A percentile compares a stretch with the other conserved stretches of the same genome.
Conservation (phyloP, 2,329 filamentous ascomycete genomes). For the Clarireedia monteithiana region DNA sequence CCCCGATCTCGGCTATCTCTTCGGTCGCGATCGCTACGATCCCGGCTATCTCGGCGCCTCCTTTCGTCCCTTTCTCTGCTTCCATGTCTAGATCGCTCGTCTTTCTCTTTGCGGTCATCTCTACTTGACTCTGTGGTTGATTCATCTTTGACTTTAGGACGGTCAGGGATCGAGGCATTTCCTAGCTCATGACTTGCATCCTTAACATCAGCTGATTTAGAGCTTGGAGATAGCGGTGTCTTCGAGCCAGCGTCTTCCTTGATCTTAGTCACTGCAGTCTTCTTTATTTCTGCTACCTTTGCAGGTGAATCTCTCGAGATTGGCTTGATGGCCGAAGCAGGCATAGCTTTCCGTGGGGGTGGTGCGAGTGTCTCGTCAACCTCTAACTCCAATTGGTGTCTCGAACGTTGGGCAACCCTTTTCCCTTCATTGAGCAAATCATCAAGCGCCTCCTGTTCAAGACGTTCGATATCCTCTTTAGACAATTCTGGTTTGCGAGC, state of each 20-base stretch:
- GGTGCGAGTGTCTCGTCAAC: slow-evolving; percentile 28
- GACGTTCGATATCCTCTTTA: slow-evolving; percentile 27
- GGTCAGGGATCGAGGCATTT: slow-evolving; percentile 2
- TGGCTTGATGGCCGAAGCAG: slow-evolving; percentile 29
- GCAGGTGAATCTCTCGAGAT: slow-evolving; percentile 24
- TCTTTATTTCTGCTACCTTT: slow-evolving; percentile 25
- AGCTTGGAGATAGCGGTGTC: slow-evolving; percentile 10
- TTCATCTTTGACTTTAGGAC: neutral
- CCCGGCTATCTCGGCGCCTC: slow-evolving; percentile 13
- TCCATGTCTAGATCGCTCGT: slow-evolving; percentile 9
- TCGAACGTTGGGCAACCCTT: slow-evolving; percentile 23
- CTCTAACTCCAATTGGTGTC: slow-evolving; percentile 28
- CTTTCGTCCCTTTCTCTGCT: slow-evolving; percentile 10
- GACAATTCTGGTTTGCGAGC: slow-evolving; percentile 23
- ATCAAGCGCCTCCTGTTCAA: slow-evolving; percentile 30
- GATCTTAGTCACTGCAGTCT: slow-evolving; percentile 9
- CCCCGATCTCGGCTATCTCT: slow-evolving; percentile 21
- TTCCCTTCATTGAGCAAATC: slow-evolving; percentile 30
- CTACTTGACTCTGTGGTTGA: neutral
- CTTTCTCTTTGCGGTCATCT: slow-evolving; percentile 9
- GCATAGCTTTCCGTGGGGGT: slow-evolving; percentile 27
- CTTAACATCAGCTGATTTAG: slow-evolving; percentile 9
- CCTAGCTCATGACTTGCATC: slow-evolving; percentile 12
- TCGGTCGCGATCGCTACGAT: slow-evolving; percentile 19
- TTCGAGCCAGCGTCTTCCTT: slow-evolving; percentile 21